Evolutionary conservation across 2,329 filamentous ascomycete genomes (phyloP), one percentile per base, ranked within the genome.

Genomic region (Fusarium miscanthi): DNA sequence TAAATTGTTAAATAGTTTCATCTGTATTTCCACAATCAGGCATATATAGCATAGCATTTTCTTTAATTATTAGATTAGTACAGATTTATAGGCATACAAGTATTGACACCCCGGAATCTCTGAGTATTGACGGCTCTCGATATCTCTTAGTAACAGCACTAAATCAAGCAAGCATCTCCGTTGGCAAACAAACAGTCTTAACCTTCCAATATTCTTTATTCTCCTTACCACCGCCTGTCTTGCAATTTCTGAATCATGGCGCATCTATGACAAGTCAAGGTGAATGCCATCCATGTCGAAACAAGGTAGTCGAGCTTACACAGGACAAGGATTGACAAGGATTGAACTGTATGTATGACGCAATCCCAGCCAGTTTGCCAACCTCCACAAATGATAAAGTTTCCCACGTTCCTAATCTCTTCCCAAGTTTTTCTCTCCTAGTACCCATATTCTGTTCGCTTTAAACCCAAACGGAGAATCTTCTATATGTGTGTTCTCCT

Each of bases 301-400:
- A 49, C 16, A 14, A 37, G 30, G 23, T 40, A 53, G 17, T 40
- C 41, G 23, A 16, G 31, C 30, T 48, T n/a, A 25, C 40, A 49
- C 42, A 21, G 41, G 54, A 49, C 31, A 49, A 37, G 49, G 49
- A 30, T 40, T 27, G 19, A 40, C 31, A 49, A 37, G 49, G 49
- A 30, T 40, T 27, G 19, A 40, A 17, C 19, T 38, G 19, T 57
- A 13, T 21, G 7, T 49, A 58, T 58, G 41, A 58, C 41, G 41
- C 54, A 58, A 58, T 49, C 23, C 33, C 31, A 49, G 8, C 21
- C 33, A 17, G 30, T 37, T 48, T 37, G 11, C 31, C 38, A 27
- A 37, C 53, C 11, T 37, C 11, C 54, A 49, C 30, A 46, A 58
- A 27, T 8, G 4, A 48, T 4, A 6, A 16, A 27, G 19, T 25